Evolutionary conservation across 345 rosid species (phyloP), one percentile per base, ranked within the genome.

Genomic region (Hypericum androsaemum): DNA sequence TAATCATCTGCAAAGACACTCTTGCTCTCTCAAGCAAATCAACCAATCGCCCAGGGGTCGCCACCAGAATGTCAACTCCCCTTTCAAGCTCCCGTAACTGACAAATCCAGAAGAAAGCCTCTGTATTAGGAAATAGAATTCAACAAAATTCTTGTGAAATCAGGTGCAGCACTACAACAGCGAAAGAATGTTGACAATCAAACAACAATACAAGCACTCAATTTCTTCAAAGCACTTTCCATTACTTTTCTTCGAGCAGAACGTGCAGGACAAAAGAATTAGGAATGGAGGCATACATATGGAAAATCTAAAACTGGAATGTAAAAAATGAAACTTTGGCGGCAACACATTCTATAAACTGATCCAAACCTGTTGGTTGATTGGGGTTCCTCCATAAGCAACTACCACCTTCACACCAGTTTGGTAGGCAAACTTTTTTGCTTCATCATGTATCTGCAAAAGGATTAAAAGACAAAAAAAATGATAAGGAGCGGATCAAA

Each of bases 21-120:
- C 60, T 73, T 12, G 38, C 65, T 60, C 76, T 75, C 54, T 76
- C 79, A 14, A 79, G 67, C 77, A 76, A 61, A 66, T 75, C 84
- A 39, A 69, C 70, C 36, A 79, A 45, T 6, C 81, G 74, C 28
- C 84, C 84, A 43, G 84, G 84, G 28, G 84, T 79, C 39, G 81
- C 84, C 43, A 79, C 81, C 43, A 79, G 54, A 57, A 79, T 58
- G 46, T 79, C 81, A 41, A 71, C 81, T 41, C 84, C 84, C 55
- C 57, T 76, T 46, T 71, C 79, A 59, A 79, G 57, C 47, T 54
- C 64, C 35, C 61, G 71, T 12, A 76, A 61, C 81, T 79, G 57
- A 45, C 57, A 1, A 35, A 53, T 1, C 8, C 11, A 15, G 16
- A 28, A 60, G 43, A 16, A 22, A 22, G 32, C 32, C 32, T 22